Evolutionary conservation across 208 protist species (phyloP), one percentile per base, ranked within the genome.

Genomic region (Plasmodiophora brassicae): DNA sequence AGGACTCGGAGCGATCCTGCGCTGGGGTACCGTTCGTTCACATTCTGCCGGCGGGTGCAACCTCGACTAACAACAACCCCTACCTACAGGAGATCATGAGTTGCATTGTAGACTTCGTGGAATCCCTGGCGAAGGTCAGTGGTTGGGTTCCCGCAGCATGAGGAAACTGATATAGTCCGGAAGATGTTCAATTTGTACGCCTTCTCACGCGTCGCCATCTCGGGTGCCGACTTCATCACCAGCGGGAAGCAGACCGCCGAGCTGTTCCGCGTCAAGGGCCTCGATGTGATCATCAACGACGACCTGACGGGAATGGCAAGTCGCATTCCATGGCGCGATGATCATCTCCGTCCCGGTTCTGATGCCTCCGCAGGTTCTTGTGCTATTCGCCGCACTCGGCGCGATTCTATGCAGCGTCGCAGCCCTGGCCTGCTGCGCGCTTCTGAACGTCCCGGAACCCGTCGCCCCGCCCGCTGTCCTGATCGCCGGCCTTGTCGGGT

Each of bases 201-300:
- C 22, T 84, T 43, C 71, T 43, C 71, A 25, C 25, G 20, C 8
- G 35, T 84, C 14, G 71, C 71, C 14, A 84, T 84, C 25, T 44
- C 8, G 10, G 71, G 71, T 25, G 25, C 22, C 10, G 35, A 41
- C 38, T 84, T 84, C 71, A 14, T 25, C 25, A 84, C n/a, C 25
- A 25, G 14, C 10, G 35, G n/a, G 28, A 84, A 84, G 25, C n/a
- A 84, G n/a, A 84, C 71, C 10, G 14, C 14, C 14, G 71, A 84
- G 14, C 38, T 84, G 71, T 84, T 84, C 71, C 14, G 20, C 14
- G 35, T 25, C 25, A 25, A 25, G 20, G 71, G 71, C 8, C 14
- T 84, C 38, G 35, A 84, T 14, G 28, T 39, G 8, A 84, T 84
- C 14, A 41, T 84, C 71, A 84, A 84, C 38, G 71, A 84, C 71